A percentile compares a stretch with the other conserved stretches of the same genome.
Conservation (phyloP, 495 filamentous ascomycete species). For the Polyplosphaeria fusca region DNA sequence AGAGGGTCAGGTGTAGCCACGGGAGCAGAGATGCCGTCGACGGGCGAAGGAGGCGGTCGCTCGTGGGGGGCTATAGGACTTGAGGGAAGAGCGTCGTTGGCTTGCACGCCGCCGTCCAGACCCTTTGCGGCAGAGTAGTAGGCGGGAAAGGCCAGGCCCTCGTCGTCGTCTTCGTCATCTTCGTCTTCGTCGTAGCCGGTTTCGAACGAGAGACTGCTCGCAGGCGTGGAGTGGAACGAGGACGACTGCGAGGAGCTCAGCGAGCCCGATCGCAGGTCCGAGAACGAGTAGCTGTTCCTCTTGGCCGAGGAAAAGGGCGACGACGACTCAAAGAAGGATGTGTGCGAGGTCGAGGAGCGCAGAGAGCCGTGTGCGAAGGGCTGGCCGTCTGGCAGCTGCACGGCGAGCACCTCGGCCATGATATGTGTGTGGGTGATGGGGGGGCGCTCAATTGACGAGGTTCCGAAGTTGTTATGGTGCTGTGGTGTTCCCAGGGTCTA, state of each 20-base stretch:
- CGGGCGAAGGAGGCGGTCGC: conserved; percentile 9
- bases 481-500: neutral
- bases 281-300: conserved; percentile 23
- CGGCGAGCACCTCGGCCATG: conserved; percentile 32
- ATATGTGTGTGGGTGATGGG: neutral
- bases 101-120: no score
- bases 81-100: conserved; percentile 25
- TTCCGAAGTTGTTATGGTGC: no score
- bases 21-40: conserved; percentile 7
- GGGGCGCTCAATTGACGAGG: neutral
- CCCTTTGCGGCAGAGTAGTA: conserved; percentile 51
- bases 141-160: conserved; percentile 53
- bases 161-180: conserved; percentile 53
- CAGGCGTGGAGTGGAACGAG: conserved; percentile 52
- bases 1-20: conserved; percentile 27
- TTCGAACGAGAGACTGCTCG: conserved; percentile 61
- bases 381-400: conserved; percentile 13
- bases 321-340: conserved; percentile 29
- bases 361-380: conserved; percentile 19
- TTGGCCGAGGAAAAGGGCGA: conserved; percentile 2
- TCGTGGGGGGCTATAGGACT: conserved; percentile 22
- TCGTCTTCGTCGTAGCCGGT: conserved; percentile 47
- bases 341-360: conserved; percentile 24
- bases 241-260: conserved; percentile 22
- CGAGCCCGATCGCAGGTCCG: conserved; percentile 16